phyloP scores from a whole-genome alignment of 805 yeast genomes.

The Starmerella etchellsii region DNA sequence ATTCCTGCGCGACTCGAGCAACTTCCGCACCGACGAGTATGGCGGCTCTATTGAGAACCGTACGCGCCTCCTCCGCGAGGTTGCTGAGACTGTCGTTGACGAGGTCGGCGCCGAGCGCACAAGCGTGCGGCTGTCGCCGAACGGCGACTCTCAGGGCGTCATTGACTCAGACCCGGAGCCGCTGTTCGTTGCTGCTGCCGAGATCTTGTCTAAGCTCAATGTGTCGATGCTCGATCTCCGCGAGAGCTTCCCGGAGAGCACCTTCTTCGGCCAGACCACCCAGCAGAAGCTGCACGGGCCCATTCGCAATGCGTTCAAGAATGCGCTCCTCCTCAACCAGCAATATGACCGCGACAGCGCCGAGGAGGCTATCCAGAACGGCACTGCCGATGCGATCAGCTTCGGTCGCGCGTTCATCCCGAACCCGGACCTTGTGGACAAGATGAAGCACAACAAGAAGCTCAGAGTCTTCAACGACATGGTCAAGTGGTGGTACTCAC shows the following conservation, averaged over 20 bases:
- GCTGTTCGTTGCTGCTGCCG: slow-evolving; percentile 26
- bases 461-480: slow-evolving; percentile 18
- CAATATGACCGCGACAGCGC: slow-evolving; percentile 15
- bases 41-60: slow-evolving; percentile 55
- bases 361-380: slow-evolving; percentile 5
- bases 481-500: slow-evolving; percentile 34
- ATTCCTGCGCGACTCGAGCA: slow-evolving; percentile 35
- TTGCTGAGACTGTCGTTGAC: slow-evolving; percentile 38
- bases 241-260: slow-evolving; percentile 32
- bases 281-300: slow-evolving; percentile 12
- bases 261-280: slow-evolving; percentile 9
- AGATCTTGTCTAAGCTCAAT: slow-evolving; percentile 27
- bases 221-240: slow-evolving; percentile 34
- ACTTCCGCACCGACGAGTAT: slow-evolving; percentile 45
- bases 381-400: slow-evolving; percentile 25
- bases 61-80: slow-evolving; percentile 38
- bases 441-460: slow-evolving; percentile 33
- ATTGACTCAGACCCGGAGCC: slow-evolving; percentile 24
- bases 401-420: slow-evolving; percentile 36
- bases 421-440: slow-evolving; percentile 41
- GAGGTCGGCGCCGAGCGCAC: slow-evolving; percentile 41
- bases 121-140: slow-evolving; percentile 33
- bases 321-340: slow-evolving; percentile 14
- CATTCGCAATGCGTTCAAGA: slow-evolving; percentile 15
- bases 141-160: slow-evolving; percentile 22